Evolutionary conservation across 805 yeast species (phyloP).

Genomic region (Schwanniomyces polymorphus): DNA sequence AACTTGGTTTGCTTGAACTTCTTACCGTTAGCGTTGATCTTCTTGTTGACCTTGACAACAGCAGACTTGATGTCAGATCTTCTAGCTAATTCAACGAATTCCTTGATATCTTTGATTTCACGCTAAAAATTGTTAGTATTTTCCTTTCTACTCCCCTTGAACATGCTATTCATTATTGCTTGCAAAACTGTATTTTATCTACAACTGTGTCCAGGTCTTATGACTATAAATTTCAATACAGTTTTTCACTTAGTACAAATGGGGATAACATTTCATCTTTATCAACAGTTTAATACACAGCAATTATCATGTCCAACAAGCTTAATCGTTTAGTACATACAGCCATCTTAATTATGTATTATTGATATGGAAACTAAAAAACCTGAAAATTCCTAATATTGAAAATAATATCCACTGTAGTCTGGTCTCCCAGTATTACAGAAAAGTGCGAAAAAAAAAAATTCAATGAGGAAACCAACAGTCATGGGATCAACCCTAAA

Average conservation of each 20-base stretch:
- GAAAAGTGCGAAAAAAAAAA: not conserved
- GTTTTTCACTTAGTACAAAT: not conserved
- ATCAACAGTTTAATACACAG: not conserved
- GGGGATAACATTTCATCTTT: not conserved
- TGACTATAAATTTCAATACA: not conserved
- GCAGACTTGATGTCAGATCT: conserved; percentile 94
- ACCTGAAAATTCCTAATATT: not conserved
- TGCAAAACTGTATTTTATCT: not conserved
- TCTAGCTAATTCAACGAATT: conserved; percentile 94
- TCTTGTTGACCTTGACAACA: conserved; percentile 90
- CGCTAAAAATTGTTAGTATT: conserved; percentile 30
- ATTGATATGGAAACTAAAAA: conserved; percentile 2
- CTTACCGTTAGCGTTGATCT: conserved; percentile 79
- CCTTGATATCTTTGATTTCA: conserved; percentile 95
- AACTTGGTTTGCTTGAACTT: conserved; percentile 92
- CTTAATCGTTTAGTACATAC: conserved; percentile 13
- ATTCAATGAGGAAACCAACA: not conserved
- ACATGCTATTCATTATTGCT: not conserved
- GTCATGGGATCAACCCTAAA: not conserved
- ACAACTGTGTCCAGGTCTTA: not conserved
- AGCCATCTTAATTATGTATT: conserved; percentile 18
- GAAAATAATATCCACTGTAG: not conserved
- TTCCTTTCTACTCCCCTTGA: not conserved
- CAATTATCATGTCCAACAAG: not conserved
- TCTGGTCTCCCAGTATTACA: not conserved